These are phyloP conservation scores for Plectosphaerella plurivora DNA, from an alignment of 2,329 filamentous ascomycete genomes.

Conservation along the genomic window DNA sequence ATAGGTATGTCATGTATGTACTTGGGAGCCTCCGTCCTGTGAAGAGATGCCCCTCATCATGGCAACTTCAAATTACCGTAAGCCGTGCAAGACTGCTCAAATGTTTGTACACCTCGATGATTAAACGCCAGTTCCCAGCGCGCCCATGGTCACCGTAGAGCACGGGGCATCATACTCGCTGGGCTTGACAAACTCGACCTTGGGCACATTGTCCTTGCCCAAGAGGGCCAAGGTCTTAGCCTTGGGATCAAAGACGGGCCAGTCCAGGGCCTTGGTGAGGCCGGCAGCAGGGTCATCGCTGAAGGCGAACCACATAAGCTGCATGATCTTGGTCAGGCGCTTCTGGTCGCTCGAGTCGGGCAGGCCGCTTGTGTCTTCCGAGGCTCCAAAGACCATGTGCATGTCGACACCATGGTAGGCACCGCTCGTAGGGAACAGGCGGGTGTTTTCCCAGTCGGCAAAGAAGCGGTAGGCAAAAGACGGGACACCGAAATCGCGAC, in stretches of 20 bases:
- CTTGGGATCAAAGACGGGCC: conserved; percentile 25
- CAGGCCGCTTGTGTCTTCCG: conserved; percentile 31
- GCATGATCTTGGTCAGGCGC: conserved; percentile 28
- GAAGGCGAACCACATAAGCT: conserved; percentile 35
- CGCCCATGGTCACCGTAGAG: conserved; percentile 16
- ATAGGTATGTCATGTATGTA: too few relatives aligned
- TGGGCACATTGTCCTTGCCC: conserved; percentile 17
- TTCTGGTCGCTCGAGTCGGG: conserved; percentile 22
- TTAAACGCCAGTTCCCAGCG: conserved; percentile 8
- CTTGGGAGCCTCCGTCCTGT: too few relatives aligned
- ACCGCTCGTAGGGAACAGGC: conserved; percentile 37
- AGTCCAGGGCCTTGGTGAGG: conserved; percentile 24
- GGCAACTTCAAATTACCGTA: too few relatives aligned
- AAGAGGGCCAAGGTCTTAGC: conserved; percentile 19
- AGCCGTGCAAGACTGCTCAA: too few relatives aligned
- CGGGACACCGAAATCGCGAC: conserved; percentile 25
- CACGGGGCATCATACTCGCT: conserved; percentile 18
- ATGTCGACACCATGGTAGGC: conserved; percentile 45
- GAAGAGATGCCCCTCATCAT: too few relatives aligned
- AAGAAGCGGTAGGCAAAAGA: conserved; percentile 43
- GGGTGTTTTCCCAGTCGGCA: conserved; percentile 43
- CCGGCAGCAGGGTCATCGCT: conserved; percentile 29
- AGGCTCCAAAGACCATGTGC: conserved; percentile 41
- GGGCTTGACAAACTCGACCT: conserved; percentile 17
- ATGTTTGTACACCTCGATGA: too few relatives aligned